A percentile compares a stretch with the other conserved stretches of the same genome.
Conservation (phyloP, 495 filamentous ascomycete genomes). For the Hypoxylon crocopeplum region DNA sequence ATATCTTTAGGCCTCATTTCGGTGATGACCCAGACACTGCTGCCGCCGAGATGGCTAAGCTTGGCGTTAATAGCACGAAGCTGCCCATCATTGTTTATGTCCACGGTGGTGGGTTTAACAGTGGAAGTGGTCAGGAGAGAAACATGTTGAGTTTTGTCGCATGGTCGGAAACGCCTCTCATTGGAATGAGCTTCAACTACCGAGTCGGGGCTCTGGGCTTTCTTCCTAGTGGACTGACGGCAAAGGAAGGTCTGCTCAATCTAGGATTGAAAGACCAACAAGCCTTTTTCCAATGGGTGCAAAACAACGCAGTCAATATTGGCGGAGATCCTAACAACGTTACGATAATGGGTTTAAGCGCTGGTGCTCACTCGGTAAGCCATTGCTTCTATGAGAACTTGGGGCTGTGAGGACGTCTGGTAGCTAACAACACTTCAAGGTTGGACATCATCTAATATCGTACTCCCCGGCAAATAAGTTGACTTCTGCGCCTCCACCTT, state of each 20-base stretch:
- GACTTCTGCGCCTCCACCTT: constrained; percentile 49
- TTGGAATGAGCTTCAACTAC: constrained; percentile 73
- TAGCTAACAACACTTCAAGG: constrained; percentile 45
- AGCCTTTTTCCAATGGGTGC: constrained; percentile 68
- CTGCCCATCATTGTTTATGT: constrained; percentile 67
- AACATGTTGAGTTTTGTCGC: constrained; percentile 61
- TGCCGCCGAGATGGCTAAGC: constrained; percentile 29
- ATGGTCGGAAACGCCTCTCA: constrained; percentile 58
- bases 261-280: constrained; percentile 74
- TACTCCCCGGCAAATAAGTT: constrained; percentile 43
- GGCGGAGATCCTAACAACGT: constrained; percentile 69
- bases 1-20: constrained; percentile 53
- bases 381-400: neutral
- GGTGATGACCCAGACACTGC: constrained; percentile 33
- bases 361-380: constrained; percentile 69
- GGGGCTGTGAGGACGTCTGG: neutral
- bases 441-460: constrained; percentile 70
- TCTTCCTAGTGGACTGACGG: constrained; percentile 59
- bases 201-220: constrained; percentile 73
- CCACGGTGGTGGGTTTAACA: constrained; percentile 62
- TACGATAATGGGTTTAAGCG: constrained; percentile 70
- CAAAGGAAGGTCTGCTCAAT: constrained; percentile 66
- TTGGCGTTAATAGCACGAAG: constrained; percentile 40
- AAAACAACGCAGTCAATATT: constrained; percentile 64
- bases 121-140: constrained; percentile 49